These are phyloP conservation scores for Penicillium sp. DNA, from an alignment of 2,329 filamentous ascomycete genomes.

Conservation along the genomic window DNA sequence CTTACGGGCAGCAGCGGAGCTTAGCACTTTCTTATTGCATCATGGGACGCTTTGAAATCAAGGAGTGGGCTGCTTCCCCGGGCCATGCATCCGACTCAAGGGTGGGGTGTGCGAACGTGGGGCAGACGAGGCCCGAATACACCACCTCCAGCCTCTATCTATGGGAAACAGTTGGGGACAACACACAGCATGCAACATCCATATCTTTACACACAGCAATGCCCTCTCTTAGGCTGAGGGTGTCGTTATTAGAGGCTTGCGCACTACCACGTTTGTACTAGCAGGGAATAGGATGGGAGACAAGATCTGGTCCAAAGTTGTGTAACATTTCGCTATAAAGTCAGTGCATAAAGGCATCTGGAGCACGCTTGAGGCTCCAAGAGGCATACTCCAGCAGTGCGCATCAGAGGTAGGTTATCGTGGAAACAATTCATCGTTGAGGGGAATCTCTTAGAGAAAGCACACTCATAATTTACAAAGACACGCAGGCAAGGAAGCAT, in stretches of 20 bases:
- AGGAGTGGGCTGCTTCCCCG: constrained; percentile 9
- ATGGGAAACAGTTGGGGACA: neutral
- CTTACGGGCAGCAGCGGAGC: neutral
- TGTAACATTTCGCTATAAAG: constrained; percentile 7
- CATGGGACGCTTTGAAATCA: constrained; percentile 36
- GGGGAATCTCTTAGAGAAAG: constrained; percentile 40
- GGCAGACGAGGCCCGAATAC: constrained; percentile 1
- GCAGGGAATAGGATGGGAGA: neutral
- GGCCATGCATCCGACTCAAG: neutral
- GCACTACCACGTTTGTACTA: neutral
- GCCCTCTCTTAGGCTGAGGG: too few relatives aligned
- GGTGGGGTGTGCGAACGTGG: constrained; percentile 17
- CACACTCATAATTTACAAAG: constrained; percentile 41
- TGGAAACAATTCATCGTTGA: constrained; percentile 20
- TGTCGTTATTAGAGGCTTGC: neutral
- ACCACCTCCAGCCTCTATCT: neutral
- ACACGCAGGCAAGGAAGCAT: constrained; percentile 1
- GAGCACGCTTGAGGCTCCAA: neutral
- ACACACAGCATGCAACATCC: neutral
- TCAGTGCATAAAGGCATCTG: constrained; percentile 3
- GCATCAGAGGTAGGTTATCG: neutral
- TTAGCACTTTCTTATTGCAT: constrained; percentile 7
- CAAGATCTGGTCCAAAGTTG: neutral
- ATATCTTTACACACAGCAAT: too few relatives aligned
- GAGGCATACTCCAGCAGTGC: neutral